phyloP scores from a whole-genome alignment of 495 filamentous ascomycete species.

The Chaetomium fimeti region DNA sequence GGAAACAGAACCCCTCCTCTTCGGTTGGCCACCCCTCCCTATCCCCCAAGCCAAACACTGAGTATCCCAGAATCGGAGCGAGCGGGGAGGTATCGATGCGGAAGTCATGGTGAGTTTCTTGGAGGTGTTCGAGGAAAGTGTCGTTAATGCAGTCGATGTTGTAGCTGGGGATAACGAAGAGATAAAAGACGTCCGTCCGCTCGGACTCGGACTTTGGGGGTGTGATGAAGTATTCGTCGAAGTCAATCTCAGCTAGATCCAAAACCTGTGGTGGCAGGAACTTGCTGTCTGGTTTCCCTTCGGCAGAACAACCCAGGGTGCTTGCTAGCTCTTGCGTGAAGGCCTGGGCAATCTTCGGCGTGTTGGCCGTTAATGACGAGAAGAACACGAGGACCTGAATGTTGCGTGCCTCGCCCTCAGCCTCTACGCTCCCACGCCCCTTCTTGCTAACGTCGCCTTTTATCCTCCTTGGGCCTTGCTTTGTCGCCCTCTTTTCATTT shows the following conservation, averaged over 20 bases:
- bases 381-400: conserved; percentile 85
- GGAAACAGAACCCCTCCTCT: conserved; percentile 85
- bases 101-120: conserved; percentile 94
- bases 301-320: conserved; percentile 29
- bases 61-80: conserved; percentile 73
- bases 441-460: conserved; percentile 47
- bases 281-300: conserved; percentile 23
- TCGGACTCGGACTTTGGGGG: conserved; percentile 48
- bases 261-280: conserved; percentile 64
- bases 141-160: conserved; percentile 88
- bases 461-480: conserved; percentile 48
- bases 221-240: conserved; percentile 84
- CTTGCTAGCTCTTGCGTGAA: conserved; percentile 55
- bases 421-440: conserved; percentile 24
- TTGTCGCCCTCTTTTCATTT: conserved; percentile 16
- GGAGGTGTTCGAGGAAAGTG: conserved; percentile 75
- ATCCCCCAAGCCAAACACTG: conserved; percentile 92
- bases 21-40: conserved; percentile 86
- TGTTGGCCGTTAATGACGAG: conserved; percentile 78
- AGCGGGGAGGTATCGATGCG: conserved; percentile 87
- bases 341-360: conserved; percentile 62
- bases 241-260: conserved; percentile 81
- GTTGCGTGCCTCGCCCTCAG: conserved; percentile 31
- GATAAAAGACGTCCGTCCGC: conserved; percentile 66
- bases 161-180: conserved; percentile 80